Percentiles rank a stretch among this genome's conserved stretches.
These are phyloP conservation scores for Ascochyta koolunga DNA, from an alignment of 2,329 filamentous ascomycete genomes.

Conservation along the genomic window DNA sequence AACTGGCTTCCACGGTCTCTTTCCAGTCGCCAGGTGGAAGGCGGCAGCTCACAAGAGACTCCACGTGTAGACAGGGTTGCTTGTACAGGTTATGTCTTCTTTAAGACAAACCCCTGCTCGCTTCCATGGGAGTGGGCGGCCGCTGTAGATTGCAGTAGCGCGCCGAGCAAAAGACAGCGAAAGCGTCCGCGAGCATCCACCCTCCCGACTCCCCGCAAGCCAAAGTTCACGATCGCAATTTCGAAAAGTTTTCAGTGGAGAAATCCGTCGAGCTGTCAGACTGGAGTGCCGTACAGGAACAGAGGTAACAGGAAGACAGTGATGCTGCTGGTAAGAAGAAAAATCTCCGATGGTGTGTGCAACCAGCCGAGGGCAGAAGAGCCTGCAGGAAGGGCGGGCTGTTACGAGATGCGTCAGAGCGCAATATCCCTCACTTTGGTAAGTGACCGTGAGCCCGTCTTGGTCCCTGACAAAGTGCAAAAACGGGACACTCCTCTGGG, in stretches of 20 bases:
- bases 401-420: conserved; percentile 24
- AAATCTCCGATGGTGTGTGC: conserved; percentile 9
- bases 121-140: conserved; percentile 45
- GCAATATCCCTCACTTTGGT: conserved; percentile 21
- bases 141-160: conserved; percentile 46
- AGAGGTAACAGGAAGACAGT: conserved; percentile 19
- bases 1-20: conserved; percentile 27
- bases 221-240: conserved; percentile 37
- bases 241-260: conserved; percentile 40
- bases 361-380: conserved; percentile 14
- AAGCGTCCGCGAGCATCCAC: conserved; percentile 39
- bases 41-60: conserved; percentile 27
- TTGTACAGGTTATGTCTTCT: conserved; percentile 35
- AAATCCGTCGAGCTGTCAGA: conserved; percentile 26
- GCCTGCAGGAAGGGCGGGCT: conserved; percentile 12
- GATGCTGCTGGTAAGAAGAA: conserved; percentile 24
- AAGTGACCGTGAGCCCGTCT: conserved; percentile 18
- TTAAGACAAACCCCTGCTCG: conserved; percentile 35
- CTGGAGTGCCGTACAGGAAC: conserved; percentile 17
- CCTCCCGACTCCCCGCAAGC: conserved; percentile 48
- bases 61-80: conserved; percentile 48
- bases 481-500: conserved; percentile 5
- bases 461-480: conserved; percentile 13
- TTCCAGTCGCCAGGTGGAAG: conserved; percentile 33
- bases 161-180: conserved; percentile 27